phyloP scores from a whole-genome alignment of 148 eudicot genomes.

The Amaranthus hypochondriacus region DNA sequence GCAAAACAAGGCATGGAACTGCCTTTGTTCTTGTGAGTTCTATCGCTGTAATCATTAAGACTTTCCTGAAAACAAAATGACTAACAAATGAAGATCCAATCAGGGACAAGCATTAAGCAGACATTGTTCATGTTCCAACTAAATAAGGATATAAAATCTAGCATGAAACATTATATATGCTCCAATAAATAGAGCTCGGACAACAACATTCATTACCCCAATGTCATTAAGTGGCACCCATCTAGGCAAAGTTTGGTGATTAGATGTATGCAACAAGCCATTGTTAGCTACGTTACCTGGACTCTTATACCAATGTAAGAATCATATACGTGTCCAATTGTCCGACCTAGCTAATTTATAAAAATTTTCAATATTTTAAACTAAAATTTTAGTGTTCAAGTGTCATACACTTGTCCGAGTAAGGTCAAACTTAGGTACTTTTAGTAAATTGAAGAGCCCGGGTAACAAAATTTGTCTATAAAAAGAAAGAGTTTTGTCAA shows the following conservation, averaged over 20 bases:
- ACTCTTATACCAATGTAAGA: background rate
- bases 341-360: too few species aligned
- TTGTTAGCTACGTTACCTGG: too few species aligned
- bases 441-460: too few species aligned
- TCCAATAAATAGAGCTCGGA: background rate
- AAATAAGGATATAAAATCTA: background rate
- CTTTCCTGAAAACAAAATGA: conserved; percentile 15
- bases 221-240: background rate
- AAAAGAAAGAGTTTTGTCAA: too few species aligned
- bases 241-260: too few species aligned
- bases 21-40: conserved; percentile 7
- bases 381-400: too few species aligned
- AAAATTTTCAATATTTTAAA: too few species aligned
- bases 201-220: background rate
- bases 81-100: conserved; percentile 14
- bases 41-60: background rate
- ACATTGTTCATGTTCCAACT: background rate
- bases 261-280: too few species aligned
- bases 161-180: background rate
- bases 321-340: background rate
- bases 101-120: background rate
- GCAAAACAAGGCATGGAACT: conserved; percentile 25
- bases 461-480: too few species aligned
- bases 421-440: too few species aligned
- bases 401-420: too few species aligned